Percentiles rank a stretch among this genome's conserved stretches.
phyloP scores from a whole-genome alignment of 257 asterid species.

The Forsythia viridissima region DNA sequence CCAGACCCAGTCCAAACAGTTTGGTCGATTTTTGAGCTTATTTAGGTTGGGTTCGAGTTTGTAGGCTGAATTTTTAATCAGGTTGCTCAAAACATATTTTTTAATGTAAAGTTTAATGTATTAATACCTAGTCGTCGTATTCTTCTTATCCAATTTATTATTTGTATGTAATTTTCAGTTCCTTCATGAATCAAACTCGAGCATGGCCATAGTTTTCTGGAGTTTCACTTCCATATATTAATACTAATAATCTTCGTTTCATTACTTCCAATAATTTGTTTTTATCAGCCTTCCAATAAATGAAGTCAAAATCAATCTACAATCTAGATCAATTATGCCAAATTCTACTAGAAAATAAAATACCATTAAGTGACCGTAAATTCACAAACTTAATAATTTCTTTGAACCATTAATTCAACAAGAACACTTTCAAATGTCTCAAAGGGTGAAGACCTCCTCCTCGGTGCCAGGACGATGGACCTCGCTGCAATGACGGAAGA shows the following conservation, averaged over 20 bases:
- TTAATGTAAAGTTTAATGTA: slow-evolving; percentile 1
- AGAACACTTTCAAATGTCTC: slow-evolving; percentile 1
- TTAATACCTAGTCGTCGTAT: not conserved
- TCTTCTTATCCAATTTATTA: not conserved
- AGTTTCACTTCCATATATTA: slow-evolving; percentile 19
- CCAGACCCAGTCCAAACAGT: too few species aligned
- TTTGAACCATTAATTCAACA: not conserved
- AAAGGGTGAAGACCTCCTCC: too few species aligned
- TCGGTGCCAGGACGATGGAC: too few species aligned
- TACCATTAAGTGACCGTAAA: slow-evolving; percentile 2
- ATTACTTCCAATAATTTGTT: slow-evolving; percentile 30
- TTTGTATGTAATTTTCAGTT: not conserved
- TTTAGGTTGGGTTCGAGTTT: too few species aligned
- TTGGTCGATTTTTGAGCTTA: not conserved
- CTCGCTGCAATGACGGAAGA: too few species aligned
- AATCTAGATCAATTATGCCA: slow-evolving; percentile 88
- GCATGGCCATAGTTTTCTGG: slow-evolving; percentile 26
- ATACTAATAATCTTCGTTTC: slow-evolving; percentile 25
- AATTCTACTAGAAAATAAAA: slow-evolving; percentile 47
- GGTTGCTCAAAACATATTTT: too few species aligned
- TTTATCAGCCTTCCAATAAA: slow-evolving; percentile 43
- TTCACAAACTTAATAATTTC: slow-evolving; percentile 8
- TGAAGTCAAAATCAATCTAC: slow-evolving; percentile 86
- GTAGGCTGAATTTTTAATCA: too few species aligned
- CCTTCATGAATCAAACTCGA: slow-evolving; percentile 19